These are phyloP conservation scores for Meyerozyma athensensis DNA, from an alignment of 1,139 yeast genomes.

Conservation along the genomic window DNA sequence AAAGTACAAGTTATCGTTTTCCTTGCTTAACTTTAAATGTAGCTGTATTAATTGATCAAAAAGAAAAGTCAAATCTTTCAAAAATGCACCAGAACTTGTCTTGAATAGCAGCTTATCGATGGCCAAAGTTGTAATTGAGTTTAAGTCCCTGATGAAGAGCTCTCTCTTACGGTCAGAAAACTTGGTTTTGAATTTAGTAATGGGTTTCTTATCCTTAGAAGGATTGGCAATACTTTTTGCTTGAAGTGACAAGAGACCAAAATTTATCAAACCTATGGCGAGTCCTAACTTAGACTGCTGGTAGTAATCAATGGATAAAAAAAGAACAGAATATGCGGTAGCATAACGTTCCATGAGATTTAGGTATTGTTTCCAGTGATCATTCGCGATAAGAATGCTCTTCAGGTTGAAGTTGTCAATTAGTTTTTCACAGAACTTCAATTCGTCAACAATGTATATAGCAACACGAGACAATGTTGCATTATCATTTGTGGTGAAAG, in stretches of 20 bases:
- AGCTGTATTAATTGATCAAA: slow-evolving; percentile 37
- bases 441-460: slow-evolving; percentile 33
- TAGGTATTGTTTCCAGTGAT: slow-evolving; percentile 34
- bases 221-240: slow-evolving; percentile 23
- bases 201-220: slow-evolving; percentile 12
- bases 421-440: slow-evolving; percentile 19
- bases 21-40: slow-evolving; percentile 38
- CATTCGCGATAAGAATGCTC: slow-evolving; percentile 14
- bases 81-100: slow-evolving; percentile 28
- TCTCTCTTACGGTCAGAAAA: slow-evolving; percentile 28
- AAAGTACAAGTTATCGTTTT: slow-evolving; percentile 37
- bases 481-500: slow-evolving; percentile 30
- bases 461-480: slow-evolving; percentile 42
- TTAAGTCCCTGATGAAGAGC: slow-evolving; percentile 25
- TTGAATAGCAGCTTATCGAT: slow-evolving; percentile 34
- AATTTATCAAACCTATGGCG: slow-evolving; percentile 41
- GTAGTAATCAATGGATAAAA: slow-evolving; percentile 39
- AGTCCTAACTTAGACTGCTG: slow-evolving; percentile 38
- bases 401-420: slow-evolving; percentile 10
- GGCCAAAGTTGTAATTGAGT: slow-evolving; percentile 34
- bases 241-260: slow-evolving; percentile 35
- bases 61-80: slow-evolving; percentile 34
- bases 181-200: slow-evolving; percentile 22
- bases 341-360: slow-evolving; percentile 31
- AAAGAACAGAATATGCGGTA: slow-evolving; percentile 39